Evolutionary conservation across 2,329 filamentous ascomycete species (phyloP), one percentile per base, ranked within the genome.

Genomic region (Torrubiella hemipterigena): DNA sequence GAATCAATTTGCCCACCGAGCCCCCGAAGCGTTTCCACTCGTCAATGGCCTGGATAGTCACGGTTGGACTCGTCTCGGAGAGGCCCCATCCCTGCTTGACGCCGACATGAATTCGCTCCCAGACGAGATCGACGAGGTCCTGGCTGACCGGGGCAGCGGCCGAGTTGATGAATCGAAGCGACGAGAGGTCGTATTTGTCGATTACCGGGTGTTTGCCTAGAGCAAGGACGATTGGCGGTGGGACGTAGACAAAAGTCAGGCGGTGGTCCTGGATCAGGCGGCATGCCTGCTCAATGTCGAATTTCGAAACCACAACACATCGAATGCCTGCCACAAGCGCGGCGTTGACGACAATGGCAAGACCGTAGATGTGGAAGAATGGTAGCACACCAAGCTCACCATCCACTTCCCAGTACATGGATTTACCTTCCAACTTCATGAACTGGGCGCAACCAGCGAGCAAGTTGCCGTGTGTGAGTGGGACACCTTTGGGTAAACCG

Each of bases 11-110:
- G 10, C 89, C 87, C 1, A 89, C 82, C 1, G 80, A 79, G 14
- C 86, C 87, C 43, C 87, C 77, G 28, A 71, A 74, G 30, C 67
- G 74, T 38, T 74, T 62, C 84, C 86, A 95, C 42, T 84, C 77
- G 21, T 74, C 70, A 63, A 82, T 78, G 7, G 67, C 60, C 54
- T 86, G 83, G 8, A 73, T 73, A 43, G 85, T 78, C 1, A 83
- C 82, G 1, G 76, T 80, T 0, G 87, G 86, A 17, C 78, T 78
- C 11, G 85, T 93, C 60, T 96, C 89, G 5, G 77, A 85, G 5
- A 96, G 67, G 0, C 89, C 89, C 49, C 94, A 96, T 13, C 83
- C 87, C 57, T 96, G 89, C 63, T 94, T 95, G 38, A 94, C 75
- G 3, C 79, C 78, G 14, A 93, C 66, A 31, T 75, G 75, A 36